Conservation (phyloP, 768 basidiomycete species). For the Leucocoprinus leucothites region DNA sequence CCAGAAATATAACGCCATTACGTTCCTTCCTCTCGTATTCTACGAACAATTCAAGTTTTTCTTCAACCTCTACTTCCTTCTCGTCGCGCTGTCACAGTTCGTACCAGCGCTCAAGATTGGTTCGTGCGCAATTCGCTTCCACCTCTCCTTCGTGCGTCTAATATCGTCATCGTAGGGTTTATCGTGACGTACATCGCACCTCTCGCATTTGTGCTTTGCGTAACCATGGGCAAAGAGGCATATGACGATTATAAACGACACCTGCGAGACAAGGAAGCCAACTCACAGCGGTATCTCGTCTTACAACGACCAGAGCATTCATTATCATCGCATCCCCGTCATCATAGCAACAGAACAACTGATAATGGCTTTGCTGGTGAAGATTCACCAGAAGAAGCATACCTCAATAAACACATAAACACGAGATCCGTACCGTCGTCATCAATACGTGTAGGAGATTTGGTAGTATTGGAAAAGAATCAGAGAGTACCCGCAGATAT, state of each 20-base stretch:
- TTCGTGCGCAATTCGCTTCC: conserved; percentile 29
- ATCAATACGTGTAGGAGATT: conserved; percentile 84
- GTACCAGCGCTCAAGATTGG: conserved; percentile 95
- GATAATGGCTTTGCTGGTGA: conserved; percentile 21
- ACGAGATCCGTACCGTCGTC: conserved; percentile 86
- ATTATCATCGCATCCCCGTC: background rate
- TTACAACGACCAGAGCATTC: conserved; percentile 51
- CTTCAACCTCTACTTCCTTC: conserved; percentile 97
- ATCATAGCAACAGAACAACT: background rate
- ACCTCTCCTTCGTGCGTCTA: background rate
- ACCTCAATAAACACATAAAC: conserved; percentile 44
- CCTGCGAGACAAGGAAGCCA: conserved; percentile 89
- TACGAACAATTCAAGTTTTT: conserved; percentile 99
- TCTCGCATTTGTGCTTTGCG: conserved; percentile 88
- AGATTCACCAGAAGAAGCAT: conserved; percentile 34
- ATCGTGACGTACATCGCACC: conserved; percentile 96
- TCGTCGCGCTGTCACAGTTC: conserved; percentile 95
- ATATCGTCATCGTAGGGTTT: conserved; percentile 57
- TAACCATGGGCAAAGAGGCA: conserved; percentile 99
- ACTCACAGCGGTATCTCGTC: conserved; percentile 87
- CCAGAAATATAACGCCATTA: conserved; percentile 95
- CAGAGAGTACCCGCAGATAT: conserved; percentile 95
- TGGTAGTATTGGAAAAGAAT: conserved; percentile 93
- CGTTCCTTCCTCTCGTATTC: conserved; percentile 96
- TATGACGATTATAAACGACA: conserved; percentile 97